Evolutionary conservation across 805 yeast species (phyloP), one percentile per base, ranked within the genome.

Genomic region (Barnettozyma pratensis): DNA sequence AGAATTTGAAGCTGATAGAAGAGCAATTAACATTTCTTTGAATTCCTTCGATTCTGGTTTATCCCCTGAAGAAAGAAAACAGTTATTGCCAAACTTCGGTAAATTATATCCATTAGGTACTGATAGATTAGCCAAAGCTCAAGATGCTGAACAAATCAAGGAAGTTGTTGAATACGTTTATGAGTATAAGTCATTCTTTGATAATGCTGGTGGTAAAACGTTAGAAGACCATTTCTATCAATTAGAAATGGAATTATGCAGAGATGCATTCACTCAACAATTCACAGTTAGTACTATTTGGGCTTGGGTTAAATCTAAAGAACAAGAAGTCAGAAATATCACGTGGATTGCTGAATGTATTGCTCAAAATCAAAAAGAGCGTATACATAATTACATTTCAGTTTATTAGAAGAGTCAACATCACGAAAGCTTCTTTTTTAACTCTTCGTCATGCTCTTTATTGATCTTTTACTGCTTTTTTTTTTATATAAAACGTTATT

Each of bases 321-420:
- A 94, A 69, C 99, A 95, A 70, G 99, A 94, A 69, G 81, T 95
- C 51, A 80, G 99, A 69, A 94, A 94, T 67, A 85, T 94, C 56
- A 89, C 98, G n/a, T 94, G 99, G 99, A 92, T 94, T 49, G 96
- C 98, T 44, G 99, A 94, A 72, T 94, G 99, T 74, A 94, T 94
- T 72, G 97, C 98, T 32, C 99, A 95, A 69, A 91, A 90, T 66
- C 99, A 94, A 75, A 88, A 90, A 72, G 95, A 88, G 64, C 81
- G 97, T 67, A 88, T 94, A 56, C 83, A 85, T 60, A 88, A 87
- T 67, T 95, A 90, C 66, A 90, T 95, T 52, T 74, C 95, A 40
- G 97, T 92, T 38, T 89, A 83, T 59, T 90, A 72, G 60, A 9
- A 27, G 12, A 25, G 35, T 25, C 9, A n/a, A 11, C 25, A 27